These are phyloP conservation scores for Pythium graminicola DNA, from an alignment of 352 stramenopile genomes.

Conservation along the genomic window DNA sequence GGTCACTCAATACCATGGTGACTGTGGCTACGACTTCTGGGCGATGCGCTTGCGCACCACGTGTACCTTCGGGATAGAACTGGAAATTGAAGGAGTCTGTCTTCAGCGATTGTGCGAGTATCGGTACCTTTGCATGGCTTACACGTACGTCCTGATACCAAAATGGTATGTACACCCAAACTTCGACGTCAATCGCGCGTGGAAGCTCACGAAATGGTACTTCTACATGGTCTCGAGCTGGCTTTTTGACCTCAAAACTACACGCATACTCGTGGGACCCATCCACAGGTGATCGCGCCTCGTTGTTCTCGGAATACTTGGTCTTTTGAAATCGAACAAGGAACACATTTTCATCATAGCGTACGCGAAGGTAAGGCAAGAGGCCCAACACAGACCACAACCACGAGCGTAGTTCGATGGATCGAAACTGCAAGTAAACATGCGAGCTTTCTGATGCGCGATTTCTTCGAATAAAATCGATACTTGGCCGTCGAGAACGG, in stretches of 20 bases:
- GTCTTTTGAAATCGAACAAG: conserved; percentile 16
- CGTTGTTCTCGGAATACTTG: not conserved
- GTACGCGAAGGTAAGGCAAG: conserved; percentile 20
- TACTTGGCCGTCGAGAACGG: not conserved
- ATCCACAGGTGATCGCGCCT: not conserved
- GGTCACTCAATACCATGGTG: not conserved
- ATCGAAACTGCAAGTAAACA: conserved; percentile 8
- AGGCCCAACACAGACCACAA: conserved; percentile 25
- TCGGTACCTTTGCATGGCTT: conserved; percentile 17
- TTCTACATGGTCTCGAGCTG: not conserved
- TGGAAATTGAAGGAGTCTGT: conserved; percentile 15
- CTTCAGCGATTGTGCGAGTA: conserved; percentile 10
- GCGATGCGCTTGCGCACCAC: conserved; percentile 5
- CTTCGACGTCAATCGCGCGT: conserved; percentile 24
- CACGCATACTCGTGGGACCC: not conserved
- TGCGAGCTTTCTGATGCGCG: not conserved
- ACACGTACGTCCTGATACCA: conserved; percentile 26
- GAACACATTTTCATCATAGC: not conserved
- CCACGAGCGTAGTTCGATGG: conserved; percentile 23
- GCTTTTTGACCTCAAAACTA: conserved; percentile 3
- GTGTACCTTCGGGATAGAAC: conserved; percentile 16
- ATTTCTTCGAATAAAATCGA: not conserved
- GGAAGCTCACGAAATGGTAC: conserved; percentile 17
- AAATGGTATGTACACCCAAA: conserved; percentile 31
- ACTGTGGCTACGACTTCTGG: conserved; percentile 8